phyloP scores from a whole-genome alignment of 768 basidiomycete species.

The Termitomyces sp. region DNA sequence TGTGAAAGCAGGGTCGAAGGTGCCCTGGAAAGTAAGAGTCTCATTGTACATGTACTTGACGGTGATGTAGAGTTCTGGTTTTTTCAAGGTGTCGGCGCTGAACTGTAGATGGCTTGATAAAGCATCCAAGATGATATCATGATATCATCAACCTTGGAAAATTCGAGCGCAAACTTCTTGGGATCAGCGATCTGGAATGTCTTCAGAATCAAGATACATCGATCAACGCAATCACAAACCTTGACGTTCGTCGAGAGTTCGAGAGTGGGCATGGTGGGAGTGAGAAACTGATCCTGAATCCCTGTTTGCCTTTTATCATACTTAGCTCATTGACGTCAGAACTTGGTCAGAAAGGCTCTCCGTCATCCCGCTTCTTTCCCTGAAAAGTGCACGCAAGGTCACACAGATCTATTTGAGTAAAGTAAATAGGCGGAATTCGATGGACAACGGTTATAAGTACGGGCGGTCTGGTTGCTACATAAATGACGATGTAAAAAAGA shows the following conservation, averaged over 20 bases:
- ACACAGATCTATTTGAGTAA: neutral
- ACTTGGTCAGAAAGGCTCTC: neutral
- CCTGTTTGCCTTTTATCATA: neutral
- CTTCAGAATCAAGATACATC: neutral
- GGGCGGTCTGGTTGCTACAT: neutral
- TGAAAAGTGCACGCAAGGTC: neutral
- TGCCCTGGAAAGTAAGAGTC: conserved; percentile 52
- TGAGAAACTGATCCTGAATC: neutral
- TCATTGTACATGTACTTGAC: conserved; percentile 53
- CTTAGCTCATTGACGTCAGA: neutral
- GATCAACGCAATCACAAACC: conserved; percentile 13
- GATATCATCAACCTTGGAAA: conserved; percentile 43
- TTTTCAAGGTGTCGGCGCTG: conserved; percentile 44
- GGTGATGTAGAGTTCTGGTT: conserved; percentile 51
- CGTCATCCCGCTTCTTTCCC: neutral
- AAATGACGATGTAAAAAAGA: neutral
- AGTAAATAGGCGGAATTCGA: neutral
- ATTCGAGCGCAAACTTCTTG: conserved; percentile 40
- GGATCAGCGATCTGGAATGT: conserved; percentile 26
- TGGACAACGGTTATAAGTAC: neutral
- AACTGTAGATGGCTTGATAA: conserved; percentile 28
- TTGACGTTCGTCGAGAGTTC: conserved; percentile 39
- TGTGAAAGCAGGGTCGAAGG: conserved; percentile 61
- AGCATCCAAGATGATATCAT: neutral
- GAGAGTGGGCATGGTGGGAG: conserved; percentile 33